A percentile compares a stretch with the other conserved stretches of the same genome.
Evolutionary conservation across 768 basidiomycete species (phyloP).

Genomic region (Russula brevipes): DNA sequence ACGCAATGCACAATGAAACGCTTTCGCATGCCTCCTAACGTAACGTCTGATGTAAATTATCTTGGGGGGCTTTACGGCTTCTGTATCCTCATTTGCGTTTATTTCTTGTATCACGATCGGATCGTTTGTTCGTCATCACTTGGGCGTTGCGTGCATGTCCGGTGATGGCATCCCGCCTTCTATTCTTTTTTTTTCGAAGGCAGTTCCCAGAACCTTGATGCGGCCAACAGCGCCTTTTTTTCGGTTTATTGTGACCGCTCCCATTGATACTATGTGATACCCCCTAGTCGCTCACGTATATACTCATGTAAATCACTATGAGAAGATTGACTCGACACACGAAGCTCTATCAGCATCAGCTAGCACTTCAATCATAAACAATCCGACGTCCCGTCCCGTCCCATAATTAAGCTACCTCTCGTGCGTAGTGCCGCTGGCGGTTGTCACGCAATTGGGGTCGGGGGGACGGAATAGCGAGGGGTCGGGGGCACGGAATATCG

Average conservation of each 20-base stretch:
- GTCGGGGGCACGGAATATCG: slow-evolving; percentile 22
- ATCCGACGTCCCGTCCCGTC: not conserved
- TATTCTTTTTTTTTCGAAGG: no score
- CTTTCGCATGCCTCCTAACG: not conserved
- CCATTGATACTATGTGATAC: no score
- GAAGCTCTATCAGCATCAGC: not conserved
- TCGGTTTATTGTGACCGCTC: no score
- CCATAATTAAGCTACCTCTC: not conserved
- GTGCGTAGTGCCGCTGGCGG: not conserved
- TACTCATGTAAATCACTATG: slow-evolving; percentile 1
- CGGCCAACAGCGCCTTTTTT: no score
- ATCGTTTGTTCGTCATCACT: no score
- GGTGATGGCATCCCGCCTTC: no score
- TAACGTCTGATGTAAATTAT: not conserved
- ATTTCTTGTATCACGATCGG: not conserved
- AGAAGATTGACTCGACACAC: not conserved
- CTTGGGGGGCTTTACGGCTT: no score
- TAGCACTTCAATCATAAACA: slow-evolving; percentile 2
- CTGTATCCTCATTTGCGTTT: not conserved
- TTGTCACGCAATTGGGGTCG: slow-evolving; percentile 19
- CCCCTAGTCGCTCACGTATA: not conserved
- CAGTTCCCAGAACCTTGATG: no score
- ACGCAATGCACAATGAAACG: not conserved
- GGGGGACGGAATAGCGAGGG: slow-evolving; percentile 20
- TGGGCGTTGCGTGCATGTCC: no score